Conservation (phyloP, 495 filamentous ascomycete genomes). For the Penicillium cataractarum region DNA sequence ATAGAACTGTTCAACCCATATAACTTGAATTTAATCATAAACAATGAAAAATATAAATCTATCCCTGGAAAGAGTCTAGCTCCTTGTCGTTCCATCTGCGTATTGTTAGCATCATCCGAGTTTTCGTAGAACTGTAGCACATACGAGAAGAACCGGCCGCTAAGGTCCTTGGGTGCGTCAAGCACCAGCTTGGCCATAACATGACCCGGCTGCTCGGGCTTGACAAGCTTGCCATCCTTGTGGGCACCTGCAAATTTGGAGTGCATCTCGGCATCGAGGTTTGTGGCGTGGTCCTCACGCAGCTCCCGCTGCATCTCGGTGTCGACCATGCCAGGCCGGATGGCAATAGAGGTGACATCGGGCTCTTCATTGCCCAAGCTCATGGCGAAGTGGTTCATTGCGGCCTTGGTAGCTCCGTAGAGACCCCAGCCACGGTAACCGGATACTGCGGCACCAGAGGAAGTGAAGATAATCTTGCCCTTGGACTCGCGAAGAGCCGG, state of each 20-base stretch:
- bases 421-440: conserved; percentile 75
- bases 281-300: conserved; percentile 65
- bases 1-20: conserved; percentile 19
- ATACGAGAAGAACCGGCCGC: conserved; percentile 75
- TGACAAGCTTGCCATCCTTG: conserved; percentile 67
- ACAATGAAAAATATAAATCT: conserved; percentile 26
- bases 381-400: conserved; percentile 77
- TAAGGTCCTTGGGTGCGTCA: conserved; percentile 64
- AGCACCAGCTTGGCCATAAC: conserved; percentile 81
- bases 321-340: conserved; percentile 85
- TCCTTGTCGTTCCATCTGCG: conserved; percentile 71
- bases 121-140: conserved; percentile 27
- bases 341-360: conserved; percentile 66
- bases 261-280: conserved; percentile 67
- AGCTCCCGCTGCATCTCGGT: conserved; percentile 92
- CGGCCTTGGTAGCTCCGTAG: conserved; percentile 88
- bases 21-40: conserved; percentile 8
- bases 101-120: conserved; percentile 40
- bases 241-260: conserved; percentile 72
- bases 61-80: conserved; percentile 64
- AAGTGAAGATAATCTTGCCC: conserved; percentile 73
- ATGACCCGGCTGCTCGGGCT: conserved; percentile 81
- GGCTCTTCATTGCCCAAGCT: conserved; percentile 81
- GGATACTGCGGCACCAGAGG: conserved; percentile 70
- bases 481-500: conserved; percentile 69